Conservation (phyloP, 2,329 filamentous ascomycete genomes). For the Nothomitra cinnamomea region DNA sequence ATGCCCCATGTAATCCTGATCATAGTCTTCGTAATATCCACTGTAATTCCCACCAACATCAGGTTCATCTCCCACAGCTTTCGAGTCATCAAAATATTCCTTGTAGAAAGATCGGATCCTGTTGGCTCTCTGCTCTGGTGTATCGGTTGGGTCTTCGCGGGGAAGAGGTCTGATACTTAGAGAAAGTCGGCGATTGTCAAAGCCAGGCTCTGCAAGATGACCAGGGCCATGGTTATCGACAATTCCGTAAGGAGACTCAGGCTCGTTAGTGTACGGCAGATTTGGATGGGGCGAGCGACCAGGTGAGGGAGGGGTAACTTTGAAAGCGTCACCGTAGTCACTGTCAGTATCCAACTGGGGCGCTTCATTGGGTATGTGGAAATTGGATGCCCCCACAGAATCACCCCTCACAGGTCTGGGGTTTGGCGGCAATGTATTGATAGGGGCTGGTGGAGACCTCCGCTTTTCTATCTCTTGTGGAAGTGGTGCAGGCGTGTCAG, state of each 20-base stretch:
- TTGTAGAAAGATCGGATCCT: constrained; percentile 98
- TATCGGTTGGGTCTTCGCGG: constrained; percentile 70
- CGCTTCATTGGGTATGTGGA: background rate
- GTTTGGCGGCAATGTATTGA: background rate
- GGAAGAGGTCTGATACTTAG: constrained; percentile 68
- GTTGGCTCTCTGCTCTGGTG: constrained; percentile 87
- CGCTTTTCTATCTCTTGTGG: constrained; percentile 1
- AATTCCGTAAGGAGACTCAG: background rate
- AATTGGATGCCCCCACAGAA: background rate
- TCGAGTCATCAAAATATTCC: constrained; percentile 90
- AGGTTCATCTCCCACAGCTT: constrained; percentile 25
- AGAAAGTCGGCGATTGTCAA: constrained; percentile 33
- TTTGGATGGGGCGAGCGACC: background rate
- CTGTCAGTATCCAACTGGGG: constrained; percentile 3
- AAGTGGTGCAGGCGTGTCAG: background rate
- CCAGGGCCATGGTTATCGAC: background rate
- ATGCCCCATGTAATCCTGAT: constrained; percentile 44
- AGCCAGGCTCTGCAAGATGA: background rate
- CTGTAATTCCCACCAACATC: constrained; percentile 8
- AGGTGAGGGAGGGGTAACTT: constrained; percentile 5
- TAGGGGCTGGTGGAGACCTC: background rate
- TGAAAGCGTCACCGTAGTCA: constrained; percentile 5
- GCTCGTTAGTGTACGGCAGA: background rate
- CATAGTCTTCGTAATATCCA: constrained; percentile 61
- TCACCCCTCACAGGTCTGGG: background rate